phyloP scores from a whole-genome alignment of 2,329 filamentous ascomycete species.

The Xylariaceae sp. region DNA sequence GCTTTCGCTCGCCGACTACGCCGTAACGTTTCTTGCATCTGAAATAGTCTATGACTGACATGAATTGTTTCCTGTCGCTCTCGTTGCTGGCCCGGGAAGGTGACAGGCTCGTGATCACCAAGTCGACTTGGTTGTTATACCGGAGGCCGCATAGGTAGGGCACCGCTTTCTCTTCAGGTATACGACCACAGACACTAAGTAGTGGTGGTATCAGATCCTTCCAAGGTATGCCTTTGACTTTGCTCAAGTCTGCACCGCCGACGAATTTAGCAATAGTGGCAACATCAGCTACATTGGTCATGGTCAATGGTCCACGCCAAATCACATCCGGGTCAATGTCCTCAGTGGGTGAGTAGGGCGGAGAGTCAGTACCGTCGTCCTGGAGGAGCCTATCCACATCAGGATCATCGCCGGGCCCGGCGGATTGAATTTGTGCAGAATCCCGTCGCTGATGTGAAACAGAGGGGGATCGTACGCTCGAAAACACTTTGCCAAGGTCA shows the following conservation, averaged over 20 bases:
- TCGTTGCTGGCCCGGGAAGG: constrained; percentile 52
- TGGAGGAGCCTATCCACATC: constrained; percentile 87
- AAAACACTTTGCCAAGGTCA: constrained; percentile 81
- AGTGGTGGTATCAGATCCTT: constrained; percentile 64
- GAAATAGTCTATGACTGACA: constrained; percentile 84
- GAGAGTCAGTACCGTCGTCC: constrained; percentile 73
- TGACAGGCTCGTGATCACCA: constrained; percentile 70
- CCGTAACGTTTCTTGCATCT: constrained; percentile 75
- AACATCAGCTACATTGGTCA: constrained; percentile 73
- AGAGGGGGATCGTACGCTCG: constrained; percentile 71
- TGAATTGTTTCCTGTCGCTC: constrained; percentile 57
- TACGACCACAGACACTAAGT: constrained; percentile 70
- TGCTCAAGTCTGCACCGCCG: constrained; percentile 73
- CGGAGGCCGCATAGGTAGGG: constrained; percentile 86
- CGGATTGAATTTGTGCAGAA: constrained; percentile 42
- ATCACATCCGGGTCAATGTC: constrained; percentile 65
- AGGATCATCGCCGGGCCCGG: constrained; percentile 66
- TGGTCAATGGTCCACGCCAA: constrained; percentile 71
- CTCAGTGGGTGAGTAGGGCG: constrained; percentile 77
- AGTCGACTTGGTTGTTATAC: constrained; percentile 75
- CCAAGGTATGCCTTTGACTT: constrained; percentile 53
- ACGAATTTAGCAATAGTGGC: constrained; percentile 73
- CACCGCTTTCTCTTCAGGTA: constrained; percentile 75
- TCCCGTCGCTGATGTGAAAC: constrained; percentile 42
- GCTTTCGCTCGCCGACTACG: constrained; percentile 71